Evolutionary conservation across 495 filamentous ascomycete genomes (phyloP).

Genomic region (Cenococcum geophilum): DNA sequence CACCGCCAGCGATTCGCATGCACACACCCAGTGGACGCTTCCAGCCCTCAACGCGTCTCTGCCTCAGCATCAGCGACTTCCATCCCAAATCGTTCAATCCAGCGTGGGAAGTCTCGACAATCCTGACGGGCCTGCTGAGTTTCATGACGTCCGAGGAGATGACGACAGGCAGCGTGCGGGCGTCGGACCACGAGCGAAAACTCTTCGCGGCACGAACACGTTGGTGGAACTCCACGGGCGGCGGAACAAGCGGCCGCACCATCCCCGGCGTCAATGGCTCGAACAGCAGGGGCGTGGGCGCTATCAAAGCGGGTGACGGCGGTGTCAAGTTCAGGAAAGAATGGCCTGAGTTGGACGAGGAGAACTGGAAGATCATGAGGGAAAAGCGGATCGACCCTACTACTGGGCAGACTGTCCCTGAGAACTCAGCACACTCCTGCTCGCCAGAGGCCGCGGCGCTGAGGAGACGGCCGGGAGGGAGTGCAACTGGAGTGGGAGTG

Average conservation of each 20-base stretch:
- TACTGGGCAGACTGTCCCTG: conserved; percentile 54
- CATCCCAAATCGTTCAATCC: conserved; percentile 97
- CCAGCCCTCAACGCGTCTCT: conserved; percentile 84
- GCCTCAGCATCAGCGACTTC: conserved; percentile 93
- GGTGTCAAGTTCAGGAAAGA: conserved; percentile 82
- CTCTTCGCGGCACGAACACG: conserved; percentile 68
- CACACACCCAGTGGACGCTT: conserved; percentile 95
- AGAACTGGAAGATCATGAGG: conserved; percentile 92
- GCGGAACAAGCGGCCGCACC: conserved; percentile 49
- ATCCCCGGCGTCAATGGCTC: conserved; percentile 3
- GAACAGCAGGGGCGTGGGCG: conserved; percentile 50
- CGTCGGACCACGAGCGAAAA: conserved; percentile 69
- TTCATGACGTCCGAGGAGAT: conserved; percentile 99
- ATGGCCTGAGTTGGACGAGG: conserved; percentile 84
- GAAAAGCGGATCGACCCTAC: conserved; percentile 72
- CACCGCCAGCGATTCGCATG: conserved; percentile 96
- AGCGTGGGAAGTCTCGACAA: conserved; percentile 97
- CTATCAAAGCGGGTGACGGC: conserved; percentile 78
- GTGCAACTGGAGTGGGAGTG: conserved; percentile 64
- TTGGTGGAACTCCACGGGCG: conserved; percentile 98
- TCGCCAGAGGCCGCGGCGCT: conserved; percentile 62
- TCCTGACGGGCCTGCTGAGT: conserved; percentile 84
- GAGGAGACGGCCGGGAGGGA: conserved; percentile 59
- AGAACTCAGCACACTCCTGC: conserved; percentile 31
- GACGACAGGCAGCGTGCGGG: conserved; percentile 90